A percentile compares a stretch with the other conserved stretches of the same genome.
These are phyloP conservation scores for Apiospora koreana DNA, from an alignment of 2,329 filamentous ascomycete genomes.

Conservation along the genomic window DNA sequence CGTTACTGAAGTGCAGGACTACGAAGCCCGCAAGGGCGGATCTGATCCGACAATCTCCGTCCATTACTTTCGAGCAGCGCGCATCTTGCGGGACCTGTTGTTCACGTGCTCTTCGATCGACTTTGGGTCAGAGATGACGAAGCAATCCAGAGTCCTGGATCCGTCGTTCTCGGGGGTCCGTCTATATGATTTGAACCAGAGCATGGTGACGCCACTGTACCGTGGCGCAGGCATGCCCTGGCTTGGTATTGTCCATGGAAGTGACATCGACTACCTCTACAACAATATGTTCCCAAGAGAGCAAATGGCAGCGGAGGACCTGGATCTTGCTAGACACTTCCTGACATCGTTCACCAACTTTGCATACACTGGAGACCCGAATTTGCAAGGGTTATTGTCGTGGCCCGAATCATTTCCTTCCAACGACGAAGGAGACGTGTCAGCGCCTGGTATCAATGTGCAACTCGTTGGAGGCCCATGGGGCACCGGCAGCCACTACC, in stretches of 20 bases:
- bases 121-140: slow-evolving; percentile 20
- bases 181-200: slow-evolving; percentile 13
- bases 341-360: slow-evolving; percentile 3
- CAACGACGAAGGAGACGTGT: not conserved
- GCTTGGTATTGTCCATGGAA: slow-evolving; percentile 7
- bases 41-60: slow-evolving; percentile 22
- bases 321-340: not conserved
- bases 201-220: slow-evolving; percentile 12
- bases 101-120: slow-evolving; percentile 26
- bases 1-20: slow-evolving; percentile 17
- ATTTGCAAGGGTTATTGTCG: not conserved
- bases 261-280: slow-evolving; percentile 12
- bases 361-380: slow-evolving; percentile 5
- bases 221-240: slow-evolving; percentile 11
- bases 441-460: not conserved
- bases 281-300: slow-evolving; percentile 10
- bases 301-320: not conserved
- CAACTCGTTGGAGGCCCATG: not conserved
- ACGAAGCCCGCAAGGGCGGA: slow-evolving; percentile 15
- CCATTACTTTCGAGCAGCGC: slow-evolving; percentile 25
- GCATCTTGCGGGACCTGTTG: slow-evolving; percentile 25
- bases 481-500: not conserved
- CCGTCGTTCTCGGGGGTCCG: slow-evolving; percentile 2
- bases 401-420: slow-evolving; percentile 7
- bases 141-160: slow-evolving; percentile 13